Conservation (phyloP, 2,329 filamentous ascomycete species). For the Cladobotryum protrusum region DNA sequence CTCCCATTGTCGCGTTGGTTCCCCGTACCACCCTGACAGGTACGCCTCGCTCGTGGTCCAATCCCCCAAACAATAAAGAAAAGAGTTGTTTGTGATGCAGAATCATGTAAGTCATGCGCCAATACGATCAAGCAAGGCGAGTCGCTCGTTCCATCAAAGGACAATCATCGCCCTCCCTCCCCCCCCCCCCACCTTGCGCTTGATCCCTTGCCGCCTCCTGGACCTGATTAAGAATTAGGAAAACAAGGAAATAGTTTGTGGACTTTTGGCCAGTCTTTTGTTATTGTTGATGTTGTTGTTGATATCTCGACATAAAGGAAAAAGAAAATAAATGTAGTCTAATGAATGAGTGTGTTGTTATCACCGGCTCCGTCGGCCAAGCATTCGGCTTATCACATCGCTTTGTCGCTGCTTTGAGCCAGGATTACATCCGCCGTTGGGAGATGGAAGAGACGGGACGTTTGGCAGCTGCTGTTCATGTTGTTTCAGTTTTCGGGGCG, state of each 20-base stretch:
- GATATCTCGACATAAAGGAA: no score
- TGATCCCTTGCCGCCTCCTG: no score
- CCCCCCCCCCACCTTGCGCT: no score
- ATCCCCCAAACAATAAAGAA: not conserved
- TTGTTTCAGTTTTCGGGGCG: no score
- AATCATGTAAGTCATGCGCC: not conserved
- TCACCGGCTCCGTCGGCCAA: slow-evolving; percentile 26
- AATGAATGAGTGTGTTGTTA: not conserved
- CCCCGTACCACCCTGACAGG: not conserved
- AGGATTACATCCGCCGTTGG: no score
- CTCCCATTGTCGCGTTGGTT: no score
- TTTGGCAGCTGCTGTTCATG: no score
- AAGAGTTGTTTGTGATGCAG: not conserved
- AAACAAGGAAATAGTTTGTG: no score
- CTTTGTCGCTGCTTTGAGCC: slow-evolving; percentile 2
- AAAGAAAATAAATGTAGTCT: not conserved
- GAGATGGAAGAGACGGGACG: no score
- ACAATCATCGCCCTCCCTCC: no score
- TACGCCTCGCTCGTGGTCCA: not conserved
- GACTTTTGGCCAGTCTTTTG: not conserved
- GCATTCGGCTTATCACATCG: slow-evolving; percentile 33
- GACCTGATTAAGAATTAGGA: no score
- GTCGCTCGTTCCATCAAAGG: no score
- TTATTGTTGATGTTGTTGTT: not conserved
- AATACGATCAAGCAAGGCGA: not conserved